These are phyloP conservation scores for Boehmeria nivea DNA, from an alignment of 306 rosid species.

Conservation along the genomic window DNA sequence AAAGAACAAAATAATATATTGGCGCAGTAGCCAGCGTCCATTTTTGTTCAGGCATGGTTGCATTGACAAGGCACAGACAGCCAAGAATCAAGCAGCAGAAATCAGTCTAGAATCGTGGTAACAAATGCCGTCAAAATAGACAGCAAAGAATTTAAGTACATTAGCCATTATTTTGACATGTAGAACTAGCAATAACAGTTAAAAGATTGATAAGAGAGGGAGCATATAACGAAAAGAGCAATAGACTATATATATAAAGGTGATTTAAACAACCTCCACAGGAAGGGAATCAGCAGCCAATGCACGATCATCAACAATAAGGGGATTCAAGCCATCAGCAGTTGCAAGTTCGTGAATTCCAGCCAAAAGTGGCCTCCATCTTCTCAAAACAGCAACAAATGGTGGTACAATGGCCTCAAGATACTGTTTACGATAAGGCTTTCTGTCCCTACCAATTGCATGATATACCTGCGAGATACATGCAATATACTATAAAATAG, in stretches of 20 bases:
- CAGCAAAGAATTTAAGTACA: too few species aligned
- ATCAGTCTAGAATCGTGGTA: too few species aligned
- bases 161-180: too few species aligned
- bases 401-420: constrained; percentile 88
- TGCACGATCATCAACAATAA: constrained; percentile 60
- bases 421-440: constrained; percentile 78
- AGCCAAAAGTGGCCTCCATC: constrained; percentile 93
- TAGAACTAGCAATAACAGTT: not conserved
- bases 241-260: not conserved
- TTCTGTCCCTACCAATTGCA: constrained; percentile 67
- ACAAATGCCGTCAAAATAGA: too few species aligned
- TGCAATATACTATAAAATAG: not conserved
- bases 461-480: constrained; percentile 70
- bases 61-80: too few species aligned
- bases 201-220: constrained; percentile 2
- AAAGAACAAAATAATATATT: too few species aligned
- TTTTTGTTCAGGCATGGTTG: too few species aligned
- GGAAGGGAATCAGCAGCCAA: constrained; percentile 74
- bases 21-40: too few species aligned
- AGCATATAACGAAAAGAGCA: not conserved
- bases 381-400: constrained; percentile 84
- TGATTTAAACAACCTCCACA: constrained; percentile 50
- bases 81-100: too few species aligned
- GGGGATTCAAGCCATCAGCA: constrained; percentile 83
- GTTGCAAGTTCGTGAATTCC: constrained; percentile 95